phyloP scores from a whole-genome alignment of 371 early-diverging fungal species.

The Apophysomyces ossiformis region DNA sequence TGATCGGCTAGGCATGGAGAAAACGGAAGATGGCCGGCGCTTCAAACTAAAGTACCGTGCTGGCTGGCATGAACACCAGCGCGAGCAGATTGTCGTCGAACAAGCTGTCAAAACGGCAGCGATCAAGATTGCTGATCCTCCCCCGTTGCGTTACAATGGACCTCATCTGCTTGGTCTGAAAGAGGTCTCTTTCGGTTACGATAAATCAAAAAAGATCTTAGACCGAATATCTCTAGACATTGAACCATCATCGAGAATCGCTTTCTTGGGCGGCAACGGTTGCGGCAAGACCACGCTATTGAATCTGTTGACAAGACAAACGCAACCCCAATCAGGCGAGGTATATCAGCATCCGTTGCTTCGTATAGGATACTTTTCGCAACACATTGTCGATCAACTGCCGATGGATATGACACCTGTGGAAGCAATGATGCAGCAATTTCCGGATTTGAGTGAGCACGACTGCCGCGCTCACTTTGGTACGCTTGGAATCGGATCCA shows the following conservation, averaged over 20 bases:
- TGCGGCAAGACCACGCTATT: constrained; percentile 86
- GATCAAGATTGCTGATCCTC: constrained; percentile 63
- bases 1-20: constrained; percentile 67
- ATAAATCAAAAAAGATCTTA: constrained; percentile 39
- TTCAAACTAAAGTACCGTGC: constrained; percentile 68
- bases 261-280: constrained; percentile 81
- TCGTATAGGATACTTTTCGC: constrained; percentile 80
- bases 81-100: constrained; percentile 66
- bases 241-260: constrained; percentile 63
- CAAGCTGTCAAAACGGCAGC: constrained; percentile 50
- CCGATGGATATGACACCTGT: constrained; percentile 55
- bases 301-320: constrained; percentile 69
- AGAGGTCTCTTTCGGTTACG: constrained; percentile 65
- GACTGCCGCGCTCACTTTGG: constrained; percentile 71
- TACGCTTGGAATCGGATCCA: constrained; percentile 61
- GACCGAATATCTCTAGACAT: constrained; percentile 66
- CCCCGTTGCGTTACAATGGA: constrained; percentile 64
- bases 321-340: constrained; percentile 59
- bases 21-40: constrained; percentile 66
- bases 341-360: constrained; percentile 62
- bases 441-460: constrained; percentile 54
- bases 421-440: constrained; percentile 47
- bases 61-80: constrained; percentile 56
- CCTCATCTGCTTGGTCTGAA: constrained; percentile 64
- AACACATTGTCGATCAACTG: constrained; percentile 75